phyloP scores from a whole-genome alignment of 139 green algal species.

The Gonium pectorale region DNA sequence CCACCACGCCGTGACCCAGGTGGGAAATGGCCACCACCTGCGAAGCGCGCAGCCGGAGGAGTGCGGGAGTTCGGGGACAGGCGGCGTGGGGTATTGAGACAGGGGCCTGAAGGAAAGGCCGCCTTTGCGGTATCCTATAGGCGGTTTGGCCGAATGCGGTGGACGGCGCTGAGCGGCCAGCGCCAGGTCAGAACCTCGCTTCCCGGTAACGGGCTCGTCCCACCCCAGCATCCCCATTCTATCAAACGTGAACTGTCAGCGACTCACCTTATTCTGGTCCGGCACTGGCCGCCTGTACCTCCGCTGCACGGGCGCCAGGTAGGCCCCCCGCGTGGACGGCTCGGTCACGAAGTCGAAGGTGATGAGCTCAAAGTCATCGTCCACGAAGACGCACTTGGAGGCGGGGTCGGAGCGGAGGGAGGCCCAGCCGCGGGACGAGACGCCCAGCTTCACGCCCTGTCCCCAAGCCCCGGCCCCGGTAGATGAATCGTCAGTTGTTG shows the following conservation, averaged over 20 bases:
- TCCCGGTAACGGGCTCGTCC: too few species aligned
- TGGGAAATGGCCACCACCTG: conserved; percentile 45
- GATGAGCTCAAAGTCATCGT: conserved; percentile 81
- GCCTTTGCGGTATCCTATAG: too few species aligned
- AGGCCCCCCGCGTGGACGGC: conserved; percentile 64
- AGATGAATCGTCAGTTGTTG: too few species aligned
- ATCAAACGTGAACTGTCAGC: too few species aligned
- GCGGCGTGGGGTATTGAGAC: too few species aligned
- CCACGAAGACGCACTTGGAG: conserved; percentile 60
- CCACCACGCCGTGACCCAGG: conserved; percentile 57
- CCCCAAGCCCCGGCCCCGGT: too few species aligned
- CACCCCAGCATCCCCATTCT: background rate
- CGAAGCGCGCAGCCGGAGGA: background rate
- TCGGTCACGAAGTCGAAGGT: conserved; percentile 85
- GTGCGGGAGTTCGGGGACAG: background rate
- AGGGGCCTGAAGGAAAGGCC: too few species aligned
- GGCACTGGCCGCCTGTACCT: conserved; percentile 58
- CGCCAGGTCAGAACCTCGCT: too few species aligned
- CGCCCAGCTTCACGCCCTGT: conserved; percentile 73
- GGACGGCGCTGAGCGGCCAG: too few species aligned
- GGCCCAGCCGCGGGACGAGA: conserved; percentile 75
- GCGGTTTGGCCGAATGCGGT: too few species aligned
- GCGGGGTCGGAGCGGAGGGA: conserved; percentile 57
- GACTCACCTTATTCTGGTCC: conserved; percentile 35
- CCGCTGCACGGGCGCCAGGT: conserved; percentile 56